These are phyloP conservation scores for Entomortierella chlamydospora DNA, from an alignment of 192 early-diverging fungal genomes.

Conservation along the genomic window DNA sequence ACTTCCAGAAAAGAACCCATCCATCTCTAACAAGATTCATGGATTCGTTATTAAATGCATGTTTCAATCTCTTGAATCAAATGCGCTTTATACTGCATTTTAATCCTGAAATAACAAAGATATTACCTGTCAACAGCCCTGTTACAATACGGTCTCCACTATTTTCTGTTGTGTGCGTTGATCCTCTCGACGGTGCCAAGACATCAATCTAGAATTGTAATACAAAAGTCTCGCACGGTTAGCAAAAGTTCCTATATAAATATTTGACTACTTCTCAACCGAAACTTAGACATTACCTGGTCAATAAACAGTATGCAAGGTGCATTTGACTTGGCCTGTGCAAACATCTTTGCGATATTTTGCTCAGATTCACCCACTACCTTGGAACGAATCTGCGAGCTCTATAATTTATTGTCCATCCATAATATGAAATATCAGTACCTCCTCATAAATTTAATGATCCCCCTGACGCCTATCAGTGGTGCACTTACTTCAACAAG, in stretches of 20 bases:
- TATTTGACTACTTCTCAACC: too few relatives aligned
- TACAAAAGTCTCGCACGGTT: background rate
- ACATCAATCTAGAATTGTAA: slow-evolving; percentile 77
- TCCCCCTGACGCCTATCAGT: too few relatives aligned
- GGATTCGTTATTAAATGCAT: too few relatives aligned
- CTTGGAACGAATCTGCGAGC: slow-evolving; percentile 89
- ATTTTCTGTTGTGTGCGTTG: slow-evolving; percentile 78
- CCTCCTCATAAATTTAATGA: too few relatives aligned
- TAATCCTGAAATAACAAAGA: background rate
- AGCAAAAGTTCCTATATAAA: too few relatives aligned
- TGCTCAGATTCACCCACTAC: slow-evolving; percentile 95
- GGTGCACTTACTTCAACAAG: slow-evolving; percentile 79
- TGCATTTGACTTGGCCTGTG: slow-evolving; percentile 80
- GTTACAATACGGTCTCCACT: slow-evolving; percentile 92
- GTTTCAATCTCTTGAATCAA: too few relatives aligned
- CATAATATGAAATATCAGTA: too few relatives aligned
- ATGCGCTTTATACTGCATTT: too few relatives aligned
- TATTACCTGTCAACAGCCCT: slow-evolving; percentile 77
- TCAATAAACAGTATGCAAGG: slow-evolving; percentile 96
- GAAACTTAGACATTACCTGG: slow-evolving; percentile 66
- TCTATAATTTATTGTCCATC: slow-evolving; percentile 57
- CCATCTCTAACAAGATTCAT: slow-evolving; percentile 80
- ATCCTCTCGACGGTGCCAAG: slow-evolving; percentile 80
- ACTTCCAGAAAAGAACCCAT: slow-evolving; percentile 69
- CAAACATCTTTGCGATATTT: slow-evolving; percentile 86